Conservation (phyloP, 2,329 filamentous ascomycete species). For the Dactylonectria estremocensis region DNA sequence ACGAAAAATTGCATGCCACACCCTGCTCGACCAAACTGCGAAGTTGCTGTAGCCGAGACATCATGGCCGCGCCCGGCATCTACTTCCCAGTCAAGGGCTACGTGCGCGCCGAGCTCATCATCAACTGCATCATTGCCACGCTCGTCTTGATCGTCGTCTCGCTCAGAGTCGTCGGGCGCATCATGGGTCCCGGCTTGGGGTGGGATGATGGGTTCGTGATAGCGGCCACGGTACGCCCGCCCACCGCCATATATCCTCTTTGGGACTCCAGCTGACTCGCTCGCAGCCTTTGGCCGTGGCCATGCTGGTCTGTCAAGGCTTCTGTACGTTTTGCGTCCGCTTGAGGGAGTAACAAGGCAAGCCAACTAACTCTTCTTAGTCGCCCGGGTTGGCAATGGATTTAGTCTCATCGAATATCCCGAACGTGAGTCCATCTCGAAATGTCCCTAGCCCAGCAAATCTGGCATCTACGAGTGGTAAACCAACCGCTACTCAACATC, state of each 20-base stretch:
- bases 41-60: slow-evolving; percentile 9
- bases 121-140: slow-evolving; percentile 52
- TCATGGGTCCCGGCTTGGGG: slow-evolving; percentile 51
- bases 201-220: slow-evolving; percentile 53
- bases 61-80: slow-evolving; percentile 36
- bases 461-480: no score
- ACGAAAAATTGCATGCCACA: background rate
- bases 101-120: slow-evolving; percentile 48
- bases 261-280: slow-evolving; percentile 22
- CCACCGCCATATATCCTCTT: no score
- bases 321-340: slow-evolving; percentile 37
- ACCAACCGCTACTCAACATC: no score
- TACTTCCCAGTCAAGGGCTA: slow-evolving; percentile 38
- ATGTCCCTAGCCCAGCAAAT: background rate
- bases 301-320: slow-evolving; percentile 48
- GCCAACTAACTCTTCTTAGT: slow-evolving; percentile 25
- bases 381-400: slow-evolving; percentile 47
- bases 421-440: slow-evolving; percentile 37
- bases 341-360: background rate
- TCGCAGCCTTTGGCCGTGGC: slow-evolving; percentile 44
- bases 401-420: slow-evolving; percentile 32
- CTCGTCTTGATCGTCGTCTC: slow-evolving; percentile 48
- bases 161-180: slow-evolving; percentile 48
- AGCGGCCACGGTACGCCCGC: slow-evolving; percentile 42
- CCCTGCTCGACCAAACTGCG: background rate